Evolutionary conservation across 1,284 basidiomycete species (phyloP).

Genomic region (Fomitopsis schrenkii): DNA sequence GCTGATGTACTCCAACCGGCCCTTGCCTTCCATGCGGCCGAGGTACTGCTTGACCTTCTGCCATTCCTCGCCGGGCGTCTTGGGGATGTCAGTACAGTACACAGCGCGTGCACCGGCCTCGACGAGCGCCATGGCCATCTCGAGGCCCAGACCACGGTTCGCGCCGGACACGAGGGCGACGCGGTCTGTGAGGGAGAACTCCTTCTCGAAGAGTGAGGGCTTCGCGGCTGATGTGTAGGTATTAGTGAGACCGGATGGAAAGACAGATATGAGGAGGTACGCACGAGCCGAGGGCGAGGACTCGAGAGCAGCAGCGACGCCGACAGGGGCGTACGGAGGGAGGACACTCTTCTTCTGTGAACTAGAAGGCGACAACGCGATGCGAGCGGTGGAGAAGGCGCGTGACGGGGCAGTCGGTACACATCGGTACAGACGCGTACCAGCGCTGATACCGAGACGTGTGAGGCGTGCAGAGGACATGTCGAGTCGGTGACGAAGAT

Average conservation of each 20-base stretch:
- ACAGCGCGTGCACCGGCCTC: slow-evolving; percentile 76
- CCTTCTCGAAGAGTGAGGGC: slow-evolving; percentile 49
- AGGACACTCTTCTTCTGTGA: slow-evolving; percentile 17
- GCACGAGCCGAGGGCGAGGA: slow-evolving; percentile 6
- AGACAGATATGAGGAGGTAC: not conserved
- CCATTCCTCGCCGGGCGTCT: slow-evolving; percentile 67
- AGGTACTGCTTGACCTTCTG: slow-evolving; percentile 50
- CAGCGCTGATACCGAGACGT: not conserved
- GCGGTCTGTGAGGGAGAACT: slow-evolving; percentile 71
- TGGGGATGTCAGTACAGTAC: slow-evolving; percentile 74
- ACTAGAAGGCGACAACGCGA: not conserved
- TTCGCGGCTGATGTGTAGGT: slow-evolving; percentile 13
- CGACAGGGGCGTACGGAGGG: slow-evolving; percentile 54
- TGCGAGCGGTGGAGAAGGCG: slow-evolving; percentile 1
- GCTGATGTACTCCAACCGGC: slow-evolving; percentile 61
- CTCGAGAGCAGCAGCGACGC: slow-evolving; percentile 55
- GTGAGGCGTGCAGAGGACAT: not conserved
- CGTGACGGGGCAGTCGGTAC: not conserved
- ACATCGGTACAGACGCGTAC: not conserved
- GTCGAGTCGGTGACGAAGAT: not conserved
- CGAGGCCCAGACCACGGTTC: slow-evolving; percentile 79
- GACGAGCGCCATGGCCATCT: slow-evolving; percentile 73
- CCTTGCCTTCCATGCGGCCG: slow-evolving; percentile 34
- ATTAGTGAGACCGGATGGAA: not conserved
- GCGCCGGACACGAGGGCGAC: slow-evolving; percentile 78